A percentile compares a stretch with the other conserved stretches of the same genome.
These are phyloP conservation scores for Endotrypanum monterogeii DNA, from an alignment of 208 protist genomes.

Conservation along the genomic window DNA sequence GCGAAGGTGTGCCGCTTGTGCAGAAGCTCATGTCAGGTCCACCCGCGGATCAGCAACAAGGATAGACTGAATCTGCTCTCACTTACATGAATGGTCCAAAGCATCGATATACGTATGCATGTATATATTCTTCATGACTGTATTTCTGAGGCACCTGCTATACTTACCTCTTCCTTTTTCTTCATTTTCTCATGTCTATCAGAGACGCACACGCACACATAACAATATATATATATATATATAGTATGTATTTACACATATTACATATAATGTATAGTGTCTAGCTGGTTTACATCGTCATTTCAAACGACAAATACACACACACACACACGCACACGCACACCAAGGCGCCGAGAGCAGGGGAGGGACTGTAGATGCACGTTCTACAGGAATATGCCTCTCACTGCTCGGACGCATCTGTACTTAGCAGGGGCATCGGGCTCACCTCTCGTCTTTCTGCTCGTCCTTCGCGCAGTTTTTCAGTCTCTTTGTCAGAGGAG, in stretches of 20 bases:
- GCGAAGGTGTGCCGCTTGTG: slow-evolving; percentile 1
- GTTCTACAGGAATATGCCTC: not conserved
- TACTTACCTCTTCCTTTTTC: too few relatives aligned
- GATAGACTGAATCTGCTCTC: not conserved
- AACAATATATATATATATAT: too few relatives aligned
- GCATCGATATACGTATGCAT: too few relatives aligned
- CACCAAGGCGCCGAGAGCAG: not conserved
- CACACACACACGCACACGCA: not conserved
- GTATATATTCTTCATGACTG: too few relatives aligned
- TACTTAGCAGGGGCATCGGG: too few relatives aligned
- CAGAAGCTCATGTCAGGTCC: slow-evolving; percentile 3
- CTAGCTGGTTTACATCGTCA: slow-evolving; percentile 1
- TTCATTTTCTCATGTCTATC: too few relatives aligned
- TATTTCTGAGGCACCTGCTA: too few relatives aligned
- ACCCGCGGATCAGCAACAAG: not conserved
- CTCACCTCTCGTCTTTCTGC: not conserved
- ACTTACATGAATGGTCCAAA: too few relatives aligned
- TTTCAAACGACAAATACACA: not conserved
- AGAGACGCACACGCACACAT: too few relatives aligned
- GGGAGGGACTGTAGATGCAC: not conserved
- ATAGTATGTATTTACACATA: too few relatives aligned
- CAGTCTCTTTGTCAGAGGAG: not conserved
- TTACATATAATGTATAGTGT: too few relatives aligned
- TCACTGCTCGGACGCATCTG: not conserved
- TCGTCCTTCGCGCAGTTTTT: too few relatives aligned